Evolutionary conservation across 2,329 filamentous ascomycete species (phyloP).

Genomic region (Fusarium fracticaudum): DNA sequence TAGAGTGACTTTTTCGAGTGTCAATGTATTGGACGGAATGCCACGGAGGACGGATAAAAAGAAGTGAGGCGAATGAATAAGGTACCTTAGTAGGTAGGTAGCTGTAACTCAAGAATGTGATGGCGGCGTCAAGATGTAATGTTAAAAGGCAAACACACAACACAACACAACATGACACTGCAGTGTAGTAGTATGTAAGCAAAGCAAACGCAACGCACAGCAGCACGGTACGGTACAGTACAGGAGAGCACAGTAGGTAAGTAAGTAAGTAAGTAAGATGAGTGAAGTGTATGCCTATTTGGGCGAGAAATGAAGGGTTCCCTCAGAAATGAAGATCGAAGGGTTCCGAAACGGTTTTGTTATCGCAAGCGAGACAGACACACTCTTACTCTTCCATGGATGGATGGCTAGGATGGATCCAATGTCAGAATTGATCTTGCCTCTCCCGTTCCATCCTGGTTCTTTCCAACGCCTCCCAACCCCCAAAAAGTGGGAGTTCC

Average conservation of each 20-base stretch:
- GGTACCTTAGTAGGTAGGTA: neutral
- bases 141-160: neutral
- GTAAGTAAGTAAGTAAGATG: neutral
- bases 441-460: constrained; percentile 18
- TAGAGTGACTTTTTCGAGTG: neutral
- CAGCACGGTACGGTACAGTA: neutral
- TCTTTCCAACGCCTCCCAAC: constrained; percentile 21
- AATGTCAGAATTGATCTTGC: constrained; percentile 26
- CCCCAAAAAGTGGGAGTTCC: constrained; percentile 30
- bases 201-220: neutral
- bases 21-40: constrained; percentile 17
- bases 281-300: neutral
- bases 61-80: neutral
- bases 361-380: constrained; percentile 26
- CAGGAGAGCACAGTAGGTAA: too few relatives aligned
- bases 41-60: neutral
- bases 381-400: neutral
- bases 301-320: constrained; percentile 10
- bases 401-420: neutral
- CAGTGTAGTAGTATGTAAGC: neutral
- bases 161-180: neutral
- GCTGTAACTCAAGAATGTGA: constrained; percentile 26
- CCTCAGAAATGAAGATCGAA: constrained; percentile 27
- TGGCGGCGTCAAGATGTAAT: constrained; percentile 9
- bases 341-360: constrained; percentile 32